Evolutionary conservation across 805 yeast genomes (phyloP), one percentile per base, ranked within the genome.

Genomic region (Kregervanrija delftensis): DNA sequence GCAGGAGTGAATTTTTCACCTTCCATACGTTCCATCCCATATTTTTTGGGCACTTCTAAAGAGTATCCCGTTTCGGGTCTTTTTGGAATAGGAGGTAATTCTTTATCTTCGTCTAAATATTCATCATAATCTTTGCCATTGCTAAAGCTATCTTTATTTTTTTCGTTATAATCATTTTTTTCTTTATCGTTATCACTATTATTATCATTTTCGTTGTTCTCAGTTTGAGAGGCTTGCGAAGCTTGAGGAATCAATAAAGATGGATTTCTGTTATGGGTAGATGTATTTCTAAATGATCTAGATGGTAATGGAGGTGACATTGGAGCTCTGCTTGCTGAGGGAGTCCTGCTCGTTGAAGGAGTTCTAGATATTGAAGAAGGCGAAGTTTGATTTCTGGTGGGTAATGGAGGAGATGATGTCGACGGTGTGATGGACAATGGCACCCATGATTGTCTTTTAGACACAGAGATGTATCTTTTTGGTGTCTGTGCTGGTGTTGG

Each of bases 21-120:
- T 4, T 41, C 31, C 5, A 44, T 15, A 22, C 52, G 22, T 11
- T 49, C 49, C 44, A 47, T 32, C n/a, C 52, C 52, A 28, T 42
- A 49, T 13, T 13, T 32, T 14, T 41, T 41, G 13, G 48, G 37
- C 0, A 34, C 28, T 22, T 39, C 37, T 4, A 42, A 42, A 9
- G 37, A 13, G 28, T 38, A 41, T 12, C 39, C 45, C 17, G 32
- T 37, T 13, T 15, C 28, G 33, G 40, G 40, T 8, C 32, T 37
- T 37, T 37, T 37, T n/a, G 40, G 40, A 8, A 22, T 22, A 5
- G 28, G 28, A 22, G 28, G 28, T 22, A 22, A 6, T 2, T 22
- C 28, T 22, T 22, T 22, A 22, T 22, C 28, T 4, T 22, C 8
- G 28, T 22, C 28, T 22, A 22, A 22, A 22, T 22, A 22, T 22